Base-by-base conservation (phyloP, 768 basidiomycete genomes). In the Lentinula lateritia region DNA sequence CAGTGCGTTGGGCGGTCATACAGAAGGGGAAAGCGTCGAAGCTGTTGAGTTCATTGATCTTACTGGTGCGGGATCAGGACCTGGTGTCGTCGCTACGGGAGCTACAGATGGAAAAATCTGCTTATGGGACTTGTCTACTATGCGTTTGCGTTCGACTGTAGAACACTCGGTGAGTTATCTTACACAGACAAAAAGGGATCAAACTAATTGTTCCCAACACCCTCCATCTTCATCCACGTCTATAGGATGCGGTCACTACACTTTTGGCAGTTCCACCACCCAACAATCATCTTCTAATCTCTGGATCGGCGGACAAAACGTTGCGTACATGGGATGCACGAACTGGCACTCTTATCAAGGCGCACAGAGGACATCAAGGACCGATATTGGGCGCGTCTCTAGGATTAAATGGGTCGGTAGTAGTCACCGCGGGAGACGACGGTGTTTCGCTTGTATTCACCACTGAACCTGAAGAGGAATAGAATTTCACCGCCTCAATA, bases 31-130 rank as follows among this genome's bases (percentile, higher is more conserved):
- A 69, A 94, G 92, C 67, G 86, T 97, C 28, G 96, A 98, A 75
- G 86, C 88, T 0, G 80, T 95, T 39, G 83, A 80, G 53, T 98
- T 96, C 69, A 82, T 95, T 28, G 92, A 95, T 66, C 75, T 95
- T 18, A 78, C 87, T 4, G 79, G 77, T 10, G 82, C 85, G 0
- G 80, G 77, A 5, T 76, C 77, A 3, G 81, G 82, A 3, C 79
- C 83, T 6, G 85, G 84, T 7, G 84, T 92, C 18, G 87, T 88
- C 10, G 85, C 93, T 0, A 93, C 91, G 2, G 95, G 92, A 10
- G 94, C 85, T 5, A 98, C 96, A 4, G 97, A 99, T 69, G 94
- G 95, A 0, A 95, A 93, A 70, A 90, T 87, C 16, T 93, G 91
- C 67, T 87, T 98, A 38, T 99, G 96, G 95, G 97, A 99, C 75